Evolutionary conservation across 2,329 filamentous ascomycete species (phyloP).

Genomic region (Exophiala aquamarina): DNA sequence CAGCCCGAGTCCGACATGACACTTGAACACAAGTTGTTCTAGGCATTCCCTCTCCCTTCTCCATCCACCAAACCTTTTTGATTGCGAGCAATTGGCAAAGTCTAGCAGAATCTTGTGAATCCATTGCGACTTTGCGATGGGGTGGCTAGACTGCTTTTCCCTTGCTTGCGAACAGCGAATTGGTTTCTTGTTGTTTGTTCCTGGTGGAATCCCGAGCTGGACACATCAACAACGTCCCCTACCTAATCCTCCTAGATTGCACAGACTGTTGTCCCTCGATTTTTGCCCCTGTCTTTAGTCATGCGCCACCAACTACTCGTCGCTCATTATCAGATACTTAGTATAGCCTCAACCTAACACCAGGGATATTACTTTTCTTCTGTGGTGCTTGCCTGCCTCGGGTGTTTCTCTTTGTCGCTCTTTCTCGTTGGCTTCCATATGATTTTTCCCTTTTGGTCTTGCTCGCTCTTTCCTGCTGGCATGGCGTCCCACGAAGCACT

Average conservation of each 20-base stretch:
- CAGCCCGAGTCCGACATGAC: slow-evolving; percentile 99
- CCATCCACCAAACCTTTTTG: neutral
- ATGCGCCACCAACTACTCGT: slow-evolving; percentile 3
- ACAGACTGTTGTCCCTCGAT: slow-evolving; percentile 6
- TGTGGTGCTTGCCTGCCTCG: neutral
- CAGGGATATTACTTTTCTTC: slow-evolving; percentile 9
- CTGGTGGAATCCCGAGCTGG: too few relatives aligned
- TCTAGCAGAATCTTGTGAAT: slow-evolving; percentile 9
- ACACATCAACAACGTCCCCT: too few relatives aligned
- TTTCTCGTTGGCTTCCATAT: too few relatives aligned
- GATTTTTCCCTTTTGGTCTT: too few relatives aligned
- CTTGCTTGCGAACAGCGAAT: slow-evolving; percentile 22
- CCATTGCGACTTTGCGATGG: slow-evolving; percentile 11
- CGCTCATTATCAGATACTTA: slow-evolving; percentile 14
- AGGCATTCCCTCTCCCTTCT: neutral
- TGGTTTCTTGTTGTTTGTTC: neutral
- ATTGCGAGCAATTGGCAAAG: slow-evolving; percentile 7
- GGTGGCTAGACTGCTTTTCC: slow-evolving; percentile 25
- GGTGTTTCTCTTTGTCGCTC: neutral
- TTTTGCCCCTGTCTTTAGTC: neutral
- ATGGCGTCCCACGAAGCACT: too few relatives aligned
- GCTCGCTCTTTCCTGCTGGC: neutral
- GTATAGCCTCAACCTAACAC: slow-evolving; percentile 11
- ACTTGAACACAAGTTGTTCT: slow-evolving; percentile 93
- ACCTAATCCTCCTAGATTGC: slow-evolving; percentile 14